Evolutionary conservation across 2,329 filamentous ascomycete species (phyloP).

Genomic region (Penicillium sp.): DNA sequence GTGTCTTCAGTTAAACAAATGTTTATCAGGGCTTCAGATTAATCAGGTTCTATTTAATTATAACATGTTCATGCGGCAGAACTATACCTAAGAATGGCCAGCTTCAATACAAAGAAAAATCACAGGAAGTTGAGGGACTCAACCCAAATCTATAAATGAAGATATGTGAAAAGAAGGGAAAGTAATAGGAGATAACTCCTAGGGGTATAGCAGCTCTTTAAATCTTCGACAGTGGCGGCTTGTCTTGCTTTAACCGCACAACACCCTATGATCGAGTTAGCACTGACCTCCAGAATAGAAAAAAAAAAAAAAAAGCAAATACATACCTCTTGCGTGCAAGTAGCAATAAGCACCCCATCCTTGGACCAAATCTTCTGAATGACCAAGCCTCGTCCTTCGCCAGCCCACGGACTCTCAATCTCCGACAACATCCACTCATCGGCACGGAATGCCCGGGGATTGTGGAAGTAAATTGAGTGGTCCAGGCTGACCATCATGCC

Average conservation of each 20-base stretch:
- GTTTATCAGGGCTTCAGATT: background rate
- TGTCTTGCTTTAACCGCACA: constrained; percentile 47
- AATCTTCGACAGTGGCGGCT: constrained; percentile 33
- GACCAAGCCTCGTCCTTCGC: constrained; percentile 49
- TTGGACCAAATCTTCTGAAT: constrained; percentile 50
- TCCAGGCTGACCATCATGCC: constrained; percentile 54
- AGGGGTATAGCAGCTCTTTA: constrained; percentile 14
- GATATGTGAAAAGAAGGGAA: constrained; percentile 6
- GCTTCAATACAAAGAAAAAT: background rate
- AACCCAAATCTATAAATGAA: constrained; percentile 8
- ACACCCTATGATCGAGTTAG: constrained; percentile 39
- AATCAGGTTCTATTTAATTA: constrained; percentile 1
- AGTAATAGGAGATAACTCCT: background rate
- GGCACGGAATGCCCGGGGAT: constrained; percentile 46
- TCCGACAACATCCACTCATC: constrained; percentile 53
- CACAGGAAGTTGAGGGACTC: background rate
- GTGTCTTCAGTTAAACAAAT: background rate
- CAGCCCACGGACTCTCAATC: constrained; percentile 52
- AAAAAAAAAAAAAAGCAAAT: background rate
- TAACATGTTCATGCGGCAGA: background rate
- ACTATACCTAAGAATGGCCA: background rate
- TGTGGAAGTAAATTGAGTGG: constrained; percentile 53
- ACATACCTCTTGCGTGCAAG: constrained; percentile 51
- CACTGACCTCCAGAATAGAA: background rate
- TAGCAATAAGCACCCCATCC: constrained; percentile 49